Conservation (phyloP, 2,329 filamentous ascomycete genomes). For the Colletotrichum viniferum region DNA sequence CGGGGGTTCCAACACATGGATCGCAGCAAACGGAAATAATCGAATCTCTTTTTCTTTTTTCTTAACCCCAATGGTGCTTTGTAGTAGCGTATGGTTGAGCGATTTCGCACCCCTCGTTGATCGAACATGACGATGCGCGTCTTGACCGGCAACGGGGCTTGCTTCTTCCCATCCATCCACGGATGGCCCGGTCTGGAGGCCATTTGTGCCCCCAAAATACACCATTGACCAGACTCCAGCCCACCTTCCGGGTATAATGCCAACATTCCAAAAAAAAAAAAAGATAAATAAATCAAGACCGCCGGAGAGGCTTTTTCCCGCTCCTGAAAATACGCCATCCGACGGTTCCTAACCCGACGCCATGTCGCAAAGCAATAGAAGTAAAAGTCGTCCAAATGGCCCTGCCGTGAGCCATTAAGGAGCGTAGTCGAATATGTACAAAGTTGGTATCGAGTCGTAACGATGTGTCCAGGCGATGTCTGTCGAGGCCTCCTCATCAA, state of each 20-base stretch:
- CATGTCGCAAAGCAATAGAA: constrained; percentile 13
- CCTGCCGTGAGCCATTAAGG: constrained; percentile 9
- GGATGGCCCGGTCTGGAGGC: not conserved
- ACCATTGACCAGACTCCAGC: constrained; percentile 6
- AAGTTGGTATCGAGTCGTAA: not conserved
- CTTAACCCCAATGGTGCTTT: not conserved
- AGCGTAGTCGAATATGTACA: constrained; percentile 16
- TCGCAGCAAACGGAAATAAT: not conserved
- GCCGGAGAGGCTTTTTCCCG: not conserved
- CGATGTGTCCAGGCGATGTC: not conserved
- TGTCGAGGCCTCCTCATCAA: not conserved
- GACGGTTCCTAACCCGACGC: constrained; percentile 11
- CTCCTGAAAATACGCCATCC: not conserved
- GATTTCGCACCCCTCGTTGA: not conserved
- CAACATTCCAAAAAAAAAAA: not conserved
- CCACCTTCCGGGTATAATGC: constrained; percentile 13
- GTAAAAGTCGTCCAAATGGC: constrained; percentile 3
- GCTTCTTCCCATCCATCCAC: not conserved
- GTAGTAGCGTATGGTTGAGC: not conserved
- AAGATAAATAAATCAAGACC: not conserved
- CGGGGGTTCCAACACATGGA: not conserved
- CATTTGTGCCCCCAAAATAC: not conserved
- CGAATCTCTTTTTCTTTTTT: not conserved
- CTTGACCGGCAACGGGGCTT: not conserved
- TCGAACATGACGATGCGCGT: not conserved